These are phyloP conservation scores for Ustilago hordei DNA, from an alignment of 1,284 basidiomycete species.

Conservation along the genomic window DNA sequence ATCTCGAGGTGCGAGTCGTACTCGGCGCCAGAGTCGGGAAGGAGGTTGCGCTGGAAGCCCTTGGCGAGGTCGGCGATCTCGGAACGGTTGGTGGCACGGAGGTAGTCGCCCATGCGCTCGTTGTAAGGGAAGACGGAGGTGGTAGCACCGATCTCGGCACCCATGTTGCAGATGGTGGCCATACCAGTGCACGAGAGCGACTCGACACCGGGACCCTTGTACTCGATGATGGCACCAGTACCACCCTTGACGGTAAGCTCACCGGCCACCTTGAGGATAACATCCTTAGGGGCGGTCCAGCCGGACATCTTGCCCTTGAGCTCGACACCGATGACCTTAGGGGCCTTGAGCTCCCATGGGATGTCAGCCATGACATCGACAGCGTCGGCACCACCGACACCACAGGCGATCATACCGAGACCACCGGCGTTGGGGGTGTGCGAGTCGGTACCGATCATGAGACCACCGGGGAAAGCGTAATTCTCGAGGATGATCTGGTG, in stretches of 20 bases:
- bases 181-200: conserved; percentile 98
- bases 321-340: conserved; percentile 98
- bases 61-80: conserved; percentile 91
- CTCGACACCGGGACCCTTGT: conserved; percentile 80
- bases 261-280: conserved; percentile 69
- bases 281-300: conserved; percentile 93
- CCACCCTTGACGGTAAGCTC: conserved; percentile 70
- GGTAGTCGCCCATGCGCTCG: conserved; percentile 90
- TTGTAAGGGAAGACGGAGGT: conserved; percentile 99
- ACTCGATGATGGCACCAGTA: conserved; percentile 70
- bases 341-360: conserved; percentile 99
- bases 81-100: conserved; percentile 89
- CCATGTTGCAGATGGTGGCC: conserved; percentile 99
- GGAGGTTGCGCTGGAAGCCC: conserved; percentile 89
- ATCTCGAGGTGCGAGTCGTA: conserved; percentile 97
- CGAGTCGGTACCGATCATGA: conserved; percentile 99
- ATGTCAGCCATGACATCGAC: conserved; percentile 98
- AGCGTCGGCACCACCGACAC: conserved; percentile 98
- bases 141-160: conserved; percentile 99
- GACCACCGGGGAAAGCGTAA: conserved; percentile 97
- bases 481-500: conserved; percentile 85
- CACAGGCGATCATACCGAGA: conserved; percentile 98
- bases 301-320: conserved; percentile 93
- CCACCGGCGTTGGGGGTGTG: conserved; percentile 99
- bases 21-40: conserved; percentile 87